A percentile compares a stretch with the other conserved stretches of the same genome.
Evolutionary conservation across 768 basidiomycete species (phyloP).

Genomic region (Termitomyces sp.): DNA sequence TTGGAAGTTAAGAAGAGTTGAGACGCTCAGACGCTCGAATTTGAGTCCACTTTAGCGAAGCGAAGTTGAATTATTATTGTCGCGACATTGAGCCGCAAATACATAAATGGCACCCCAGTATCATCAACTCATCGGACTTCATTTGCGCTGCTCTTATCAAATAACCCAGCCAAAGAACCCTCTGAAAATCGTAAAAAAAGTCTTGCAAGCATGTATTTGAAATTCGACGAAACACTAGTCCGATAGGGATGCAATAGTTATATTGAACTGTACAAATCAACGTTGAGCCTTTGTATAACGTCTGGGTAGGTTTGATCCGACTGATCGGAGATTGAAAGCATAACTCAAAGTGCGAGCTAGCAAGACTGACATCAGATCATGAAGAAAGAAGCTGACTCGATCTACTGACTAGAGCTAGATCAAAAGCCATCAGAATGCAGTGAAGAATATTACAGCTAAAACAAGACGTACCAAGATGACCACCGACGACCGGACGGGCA

Average conservation of each 20-base stretch:
- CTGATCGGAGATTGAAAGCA: too few relatives aligned
- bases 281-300: background rate
- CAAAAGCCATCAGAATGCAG: background rate
- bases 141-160: too few relatives aligned
- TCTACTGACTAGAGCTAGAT: conserved; percentile 10
- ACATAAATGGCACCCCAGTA: too few relatives aligned
- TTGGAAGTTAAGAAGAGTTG: too few relatives aligned
- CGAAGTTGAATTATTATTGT: background rate
- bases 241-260: background rate
- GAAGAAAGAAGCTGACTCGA: background rate
- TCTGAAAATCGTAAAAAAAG: too few relatives aligned
- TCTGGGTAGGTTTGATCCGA: too few relatives aligned
- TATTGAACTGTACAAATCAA: background rate
- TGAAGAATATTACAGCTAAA: background rate
- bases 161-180: too few relatives aligned
- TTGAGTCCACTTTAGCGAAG: too few relatives aligned
- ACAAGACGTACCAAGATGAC: conserved; percentile 39
- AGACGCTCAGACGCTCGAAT: too few relatives aligned
- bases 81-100: background rate
- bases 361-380: conserved; percentile 1
- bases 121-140: too few relatives aligned
- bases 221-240: background rate
- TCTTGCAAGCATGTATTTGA: too few relatives aligned
- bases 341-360: conserved; percentile 8
- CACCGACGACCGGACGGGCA: conserved; percentile 61